Base-by-base conservation (phyloP, 2,329 filamentous ascomycete genomes). In the Apiospora phragmitis region DNA sequence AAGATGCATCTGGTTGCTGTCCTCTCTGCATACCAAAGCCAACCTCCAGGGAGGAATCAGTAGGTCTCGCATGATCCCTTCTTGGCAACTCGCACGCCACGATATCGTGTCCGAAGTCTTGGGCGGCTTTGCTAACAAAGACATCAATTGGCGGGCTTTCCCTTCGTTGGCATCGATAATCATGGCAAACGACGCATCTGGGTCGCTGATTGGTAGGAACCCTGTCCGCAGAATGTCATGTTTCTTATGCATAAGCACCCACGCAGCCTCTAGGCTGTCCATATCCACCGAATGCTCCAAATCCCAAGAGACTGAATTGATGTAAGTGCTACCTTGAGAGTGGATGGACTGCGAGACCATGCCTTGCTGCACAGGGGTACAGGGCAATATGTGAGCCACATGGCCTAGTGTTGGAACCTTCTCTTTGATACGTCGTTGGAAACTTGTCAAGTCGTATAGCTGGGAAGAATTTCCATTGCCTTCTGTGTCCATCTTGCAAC, bases 161-260 rank as follows among this genome's bases (percentile, higher is more conserved):
- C 66, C 68, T 1, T 66, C 67, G 1, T 73, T 4, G 0, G 68
- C 75, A 75, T 92, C 90, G 16, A 91, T 89, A 1, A 96, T 77
- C 93, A 97, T 97, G 1, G 89, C 91, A 77, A 94, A 97, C 0
- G 92, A 86, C 71, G 84, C 81, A 6, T 88, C 83, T 0, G 83
- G 75, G 74, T 92, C 87, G 32, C 91, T 87, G 4, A 92, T 82
- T 1, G 90, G 82, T 2, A 88, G 79, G 75, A 97, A 95, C 0
- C 93, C 93, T 8, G 91, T 93, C 29, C 94, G 89, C 7, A 98
- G 84, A 79, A 97, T 94, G 4, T 90, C 87, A 76, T 95, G 90
- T 0, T 80, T 82, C 3, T 79, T 72, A 66, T 86, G 83, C 0
- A 91, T 84, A 4, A 75, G 73, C 1, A 74, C 71, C 93, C 93